Base-by-base conservation (phyloP, 2,329 filamentous ascomycete species). In the Juglanconis oblonga region DNA sequence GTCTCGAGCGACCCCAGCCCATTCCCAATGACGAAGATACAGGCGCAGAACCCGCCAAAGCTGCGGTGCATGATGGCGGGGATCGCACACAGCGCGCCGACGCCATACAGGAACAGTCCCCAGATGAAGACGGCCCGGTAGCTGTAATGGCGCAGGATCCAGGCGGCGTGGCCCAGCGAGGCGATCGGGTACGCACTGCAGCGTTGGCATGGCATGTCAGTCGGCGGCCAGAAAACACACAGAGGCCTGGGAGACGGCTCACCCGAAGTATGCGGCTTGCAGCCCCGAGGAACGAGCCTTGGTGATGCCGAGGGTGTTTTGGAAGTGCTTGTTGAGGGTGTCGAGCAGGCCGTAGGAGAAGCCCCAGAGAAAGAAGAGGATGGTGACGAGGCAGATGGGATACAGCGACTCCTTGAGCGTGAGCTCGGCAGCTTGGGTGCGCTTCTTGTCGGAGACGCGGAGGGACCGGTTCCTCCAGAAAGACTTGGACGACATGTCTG, bases 1-100 rank as follows among this genome's bases (percentile, higher is more conserved):
- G 89, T 91, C 74, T 93, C 90, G 17, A 93, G 83, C 0, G 89
- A 89, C 1, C 86, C 86, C 0, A 92, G 79, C 5, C 89, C 89
- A 59, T 86, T 87, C 35, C 89, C 90, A 61, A 92, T 88, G 63
- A 92, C 83, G 72, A 92, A 91, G 66, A 90, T 86, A 66, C 79
- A 82, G 40, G 82, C 84, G 67, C 88, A 91, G 75, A 92, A 93
- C 8, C 89, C 90, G 32, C 81, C 84, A 68, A 92, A 93, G 14
- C 85, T 89, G 58, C 81, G 79, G 40, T 83, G 81, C 64, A 83
- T 81, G 67, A 87, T 81, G 62, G 80, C 82, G 0, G 81, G 78
- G 55, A 81, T 83, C 11, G 80, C 78, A n/a, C 84, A 73, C 52
- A 85, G 69, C n/a, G 80, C 82, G n/a, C 83, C 83, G 36, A 85